These are phyloP conservation scores for Alternaria metachromatica DNA, from an alignment of 2,329 filamentous ascomycete genomes.

Conservation along the genomic window DNA sequence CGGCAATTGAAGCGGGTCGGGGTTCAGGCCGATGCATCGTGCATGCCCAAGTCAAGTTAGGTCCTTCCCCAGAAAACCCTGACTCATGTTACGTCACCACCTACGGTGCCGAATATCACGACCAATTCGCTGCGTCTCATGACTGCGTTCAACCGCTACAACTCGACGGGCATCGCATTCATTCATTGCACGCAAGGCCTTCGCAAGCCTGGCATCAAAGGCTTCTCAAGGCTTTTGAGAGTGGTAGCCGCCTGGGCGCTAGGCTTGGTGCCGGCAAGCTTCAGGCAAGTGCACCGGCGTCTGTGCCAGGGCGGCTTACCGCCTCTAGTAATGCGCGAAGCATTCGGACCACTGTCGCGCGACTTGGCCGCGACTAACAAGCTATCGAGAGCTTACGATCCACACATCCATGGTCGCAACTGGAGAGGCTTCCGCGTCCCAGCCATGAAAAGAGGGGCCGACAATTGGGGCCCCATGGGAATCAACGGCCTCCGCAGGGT, in stretches of 20 bases:
- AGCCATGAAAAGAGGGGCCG: not conserved
- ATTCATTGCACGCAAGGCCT: not conserved
- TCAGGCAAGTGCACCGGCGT: not conserved
- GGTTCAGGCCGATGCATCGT: not conserved
- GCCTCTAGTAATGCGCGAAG: not conserved
- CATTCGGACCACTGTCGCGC: not conserved
- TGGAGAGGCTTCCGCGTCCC: not conserved
- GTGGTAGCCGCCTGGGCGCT: not conserved
- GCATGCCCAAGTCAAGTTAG: not conserved
- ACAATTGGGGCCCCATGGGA: not conserved
- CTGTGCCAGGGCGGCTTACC: not conserved
- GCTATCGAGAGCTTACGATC: not conserved
- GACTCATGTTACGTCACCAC: not conserved
- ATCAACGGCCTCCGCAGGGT: not conserved
- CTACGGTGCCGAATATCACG: too few relatives aligned
- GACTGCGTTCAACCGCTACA: not conserved
- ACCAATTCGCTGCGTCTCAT: not conserved
- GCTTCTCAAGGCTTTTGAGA: not conserved
- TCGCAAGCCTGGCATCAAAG: not conserved
- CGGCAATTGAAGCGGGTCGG: not conserved
- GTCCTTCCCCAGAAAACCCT: not conserved
- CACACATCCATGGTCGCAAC: not conserved
- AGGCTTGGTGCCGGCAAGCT: not conserved
- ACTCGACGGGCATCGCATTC: not conserved
- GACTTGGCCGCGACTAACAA: not conserved